A percentile compares a stretch with the other conserved stretches of the same genome.
Conservation (phyloP, 306 rosid species). For the Dalbergia cultrata region DNA sequence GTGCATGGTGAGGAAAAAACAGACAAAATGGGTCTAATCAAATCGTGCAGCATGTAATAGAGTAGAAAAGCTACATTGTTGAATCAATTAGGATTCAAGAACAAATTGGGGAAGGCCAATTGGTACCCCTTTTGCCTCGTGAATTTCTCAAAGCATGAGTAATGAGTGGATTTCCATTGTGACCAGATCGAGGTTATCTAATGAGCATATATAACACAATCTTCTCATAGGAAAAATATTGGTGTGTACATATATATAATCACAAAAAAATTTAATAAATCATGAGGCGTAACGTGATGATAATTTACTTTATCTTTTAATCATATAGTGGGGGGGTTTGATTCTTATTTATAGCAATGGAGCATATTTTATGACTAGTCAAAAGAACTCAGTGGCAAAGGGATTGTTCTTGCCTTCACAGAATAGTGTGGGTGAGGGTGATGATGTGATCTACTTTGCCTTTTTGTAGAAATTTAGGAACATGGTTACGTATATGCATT, state of each 20-base stretch:
- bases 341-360: too few species aligned
- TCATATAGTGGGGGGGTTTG: too few species aligned
- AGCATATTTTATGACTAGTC: too few species aligned
- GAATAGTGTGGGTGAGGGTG: conserved; percentile 52
- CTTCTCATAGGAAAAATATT: not conserved
- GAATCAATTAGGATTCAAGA: conserved; percentile 40
- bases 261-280: not conserved
- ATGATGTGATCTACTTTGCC: conserved; percentile 54
- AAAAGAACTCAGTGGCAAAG: too few species aligned
- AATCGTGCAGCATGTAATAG: conserved; percentile 27
- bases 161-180: conserved; percentile 62
- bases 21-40: conserved; percentile 36
- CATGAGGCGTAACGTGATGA: too few species aligned
- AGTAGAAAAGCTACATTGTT: conserved; percentile 30
- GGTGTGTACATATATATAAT: too few species aligned
- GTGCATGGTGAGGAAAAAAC: conserved; percentile 34
- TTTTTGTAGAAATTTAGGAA: conserved; percentile 62
- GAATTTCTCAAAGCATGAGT: conserved; percentile 28
- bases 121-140: conserved; percentile 22
- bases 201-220: conserved; percentile 38
- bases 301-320: too few species aligned
- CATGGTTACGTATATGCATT: conserved; percentile 44
- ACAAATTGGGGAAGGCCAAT: conserved; percentile 24
- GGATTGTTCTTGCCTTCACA: not conserved
- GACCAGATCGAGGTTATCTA: conserved; percentile 56